A percentile compares a stretch with the other conserved stretches of the same genome.
phyloP scores from a whole-genome alignment of 2,329 filamentous ascomycete species.

The Pyrenochaeta sp. region DNA sequence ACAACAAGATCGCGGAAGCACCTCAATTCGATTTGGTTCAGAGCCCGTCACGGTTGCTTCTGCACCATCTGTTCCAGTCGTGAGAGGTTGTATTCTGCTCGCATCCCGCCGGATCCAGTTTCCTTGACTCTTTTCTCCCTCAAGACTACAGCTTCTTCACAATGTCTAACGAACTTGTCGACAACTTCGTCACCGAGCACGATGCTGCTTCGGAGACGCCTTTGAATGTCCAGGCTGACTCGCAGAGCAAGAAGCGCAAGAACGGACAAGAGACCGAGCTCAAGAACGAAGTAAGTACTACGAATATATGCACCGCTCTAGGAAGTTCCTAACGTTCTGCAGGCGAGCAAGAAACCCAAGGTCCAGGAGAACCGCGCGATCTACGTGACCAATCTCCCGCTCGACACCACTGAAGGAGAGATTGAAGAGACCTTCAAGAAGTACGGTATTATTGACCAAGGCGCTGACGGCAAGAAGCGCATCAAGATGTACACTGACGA shows the following conservation, averaged over 20 bases:
- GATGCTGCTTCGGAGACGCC: conserved; percentile 11
- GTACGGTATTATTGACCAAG: conserved; percentile 91
- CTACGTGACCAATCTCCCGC: conserved; percentile 87
- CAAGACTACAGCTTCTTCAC: neutral
- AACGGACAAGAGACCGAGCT: conserved; percentile 27
- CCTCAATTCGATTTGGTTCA: conserved; percentile 2
- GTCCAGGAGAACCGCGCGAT: conserved; percentile 80
- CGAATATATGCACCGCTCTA: conserved; percentile 50
- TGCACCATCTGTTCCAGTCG: conserved; percentile 1
- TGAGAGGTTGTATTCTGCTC: conserved; percentile 3
- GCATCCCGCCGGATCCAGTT: neutral
- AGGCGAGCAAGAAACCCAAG: conserved; percentile 41
- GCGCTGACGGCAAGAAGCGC: conserved; percentile 84
- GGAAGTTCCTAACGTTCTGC: conserved; percentile 7
- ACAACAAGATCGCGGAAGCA: conserved; percentile 3
- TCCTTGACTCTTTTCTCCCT: neutral
- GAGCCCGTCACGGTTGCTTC: conserved; percentile 4
- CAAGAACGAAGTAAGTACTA: conserved; percentile 28
- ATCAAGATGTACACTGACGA: conserved; percentile 93
- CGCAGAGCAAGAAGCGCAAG: conserved; percentile 37
- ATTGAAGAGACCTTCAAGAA: conserved; percentile 86
- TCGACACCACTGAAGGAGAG: conserved; percentile 80
- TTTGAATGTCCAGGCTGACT: conserved; percentile 10
- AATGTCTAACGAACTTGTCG: conserved; percentile 22
- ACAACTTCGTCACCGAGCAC: conserved; percentile 24